A percentile compares a stretch with the other conserved stretches of the same genome.
Conservation (phyloP, 2,329 filamentous ascomycete species). For the Akanthomyces muscarius region DNA sequence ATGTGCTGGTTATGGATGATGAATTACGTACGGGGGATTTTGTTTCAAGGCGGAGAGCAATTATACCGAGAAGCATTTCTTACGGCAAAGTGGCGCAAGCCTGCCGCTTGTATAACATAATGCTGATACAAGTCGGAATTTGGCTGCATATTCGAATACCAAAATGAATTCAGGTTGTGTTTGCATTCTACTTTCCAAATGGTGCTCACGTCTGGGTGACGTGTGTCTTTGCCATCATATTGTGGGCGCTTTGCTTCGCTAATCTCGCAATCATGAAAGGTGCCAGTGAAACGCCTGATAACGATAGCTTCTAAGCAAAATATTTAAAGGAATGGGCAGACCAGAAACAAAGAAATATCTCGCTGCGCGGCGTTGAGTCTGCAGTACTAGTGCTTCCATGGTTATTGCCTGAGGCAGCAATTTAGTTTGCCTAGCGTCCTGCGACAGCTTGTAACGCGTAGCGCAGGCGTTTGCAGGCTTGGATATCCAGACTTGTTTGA, state of each 20-base stretch:
- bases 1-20: conserved; percentile 17
- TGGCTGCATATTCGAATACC: conserved; percentile 18
- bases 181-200: not conserved
- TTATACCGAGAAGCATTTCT: conserved; percentile 16
- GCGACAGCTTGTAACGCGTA: conserved; percentile 2
- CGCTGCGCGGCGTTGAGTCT: not conserved
- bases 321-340: too few species aligned
- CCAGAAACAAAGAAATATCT: not conserved
- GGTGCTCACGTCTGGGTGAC: not conserved
- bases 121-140: conserved; percentile 15
- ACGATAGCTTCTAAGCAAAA: too few species aligned
- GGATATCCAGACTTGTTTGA: not conserved
- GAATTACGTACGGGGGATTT: conserved; percentile 16
- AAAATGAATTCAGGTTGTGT: conserved; percentile 18
- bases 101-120: conserved; percentile 16
- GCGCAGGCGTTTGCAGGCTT: conserved; percentile 15
- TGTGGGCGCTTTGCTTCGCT: too few species aligned
- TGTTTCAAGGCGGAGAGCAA: conserved; percentile 15
- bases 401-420: conserved; percentile 21
- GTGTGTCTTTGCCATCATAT: not conserved
- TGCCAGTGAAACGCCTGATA: too few species aligned
- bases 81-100: conserved; percentile 15
- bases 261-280: not conserved
- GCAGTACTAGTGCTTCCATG: not conserved
- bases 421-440: not conserved